Evolutionary conservation across 2,329 filamentous ascomycete genomes (phyloP).

Genomic region (Aspergillus alliaceus): DNA sequence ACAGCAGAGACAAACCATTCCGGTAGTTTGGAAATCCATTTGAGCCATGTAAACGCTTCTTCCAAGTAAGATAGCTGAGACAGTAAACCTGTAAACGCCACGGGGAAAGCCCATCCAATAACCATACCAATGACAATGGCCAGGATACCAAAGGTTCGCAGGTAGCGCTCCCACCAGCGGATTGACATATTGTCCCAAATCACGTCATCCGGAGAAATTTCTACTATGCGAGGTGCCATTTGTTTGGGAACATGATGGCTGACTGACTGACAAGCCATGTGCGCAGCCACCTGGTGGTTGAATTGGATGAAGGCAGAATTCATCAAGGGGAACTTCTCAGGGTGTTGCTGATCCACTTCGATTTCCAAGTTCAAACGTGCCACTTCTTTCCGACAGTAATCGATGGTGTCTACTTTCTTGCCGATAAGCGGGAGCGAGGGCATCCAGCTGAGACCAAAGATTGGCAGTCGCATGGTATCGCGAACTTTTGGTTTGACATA

Average conservation of each 20-base stretch:
- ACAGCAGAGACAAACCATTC: conserved; percentile 64
- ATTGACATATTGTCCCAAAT: conserved; percentile 98
- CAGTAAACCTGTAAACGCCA: conserved; percentile 81
- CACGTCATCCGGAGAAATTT: conserved; percentile 89
- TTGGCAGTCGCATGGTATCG: conserved; percentile 76
- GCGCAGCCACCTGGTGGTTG: conserved; percentile 93
- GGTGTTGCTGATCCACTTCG: conserved; percentile 80
- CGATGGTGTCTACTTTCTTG: conserved; percentile 92
- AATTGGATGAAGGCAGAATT: conserved; percentile 98
- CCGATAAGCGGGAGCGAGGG: conserved; percentile 75
- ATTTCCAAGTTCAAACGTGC: conserved; percentile 90
- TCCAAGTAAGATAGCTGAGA: conserved; percentile 75
- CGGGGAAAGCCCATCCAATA: conserved; percentile 85
- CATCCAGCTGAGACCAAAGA: conserved; percentile 66
- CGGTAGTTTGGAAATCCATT: conserved; percentile 66
- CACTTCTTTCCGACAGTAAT: conserved; percentile 82
- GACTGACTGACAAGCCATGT: conserved; percentile 94
- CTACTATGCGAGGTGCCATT: conserved; percentile 90
- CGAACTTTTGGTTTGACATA: conserved; percentile 81
- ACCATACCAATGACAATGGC: conserved; percentile 71
- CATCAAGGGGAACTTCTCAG: conserved; percentile 86
- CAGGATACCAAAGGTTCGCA: conserved; percentile 67
- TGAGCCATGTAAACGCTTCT: conserved; percentile 64
- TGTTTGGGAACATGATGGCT: conserved; percentile 89
- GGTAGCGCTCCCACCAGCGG: conserved; percentile 87